A percentile compares a stretch with the other conserved stretches of the same genome.
These are phyloP conservation scores for Glebionis coronaria DNA, from an alignment of 129 eudicot genomes.

Conservation along the genomic window DNA sequence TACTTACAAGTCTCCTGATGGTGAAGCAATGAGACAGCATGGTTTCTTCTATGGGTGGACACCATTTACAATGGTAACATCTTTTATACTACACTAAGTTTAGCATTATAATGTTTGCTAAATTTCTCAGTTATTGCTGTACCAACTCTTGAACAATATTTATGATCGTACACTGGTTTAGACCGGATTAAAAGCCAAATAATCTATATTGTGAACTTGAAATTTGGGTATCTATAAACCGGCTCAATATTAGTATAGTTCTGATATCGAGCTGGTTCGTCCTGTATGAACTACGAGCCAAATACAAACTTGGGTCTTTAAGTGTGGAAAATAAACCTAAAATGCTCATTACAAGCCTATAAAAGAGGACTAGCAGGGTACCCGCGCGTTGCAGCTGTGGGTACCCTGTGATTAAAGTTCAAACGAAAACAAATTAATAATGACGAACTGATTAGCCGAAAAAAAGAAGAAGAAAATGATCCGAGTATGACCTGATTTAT, in stretches of 20 bases:
- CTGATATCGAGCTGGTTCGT: neutral
- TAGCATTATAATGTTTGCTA: neutral
- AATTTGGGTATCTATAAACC: neutral
- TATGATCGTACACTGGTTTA: neutral
- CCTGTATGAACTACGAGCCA: neutral
- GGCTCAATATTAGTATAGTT: no score
- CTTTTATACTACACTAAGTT: slow-evolving; percentile 13
- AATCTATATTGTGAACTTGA: neutral
- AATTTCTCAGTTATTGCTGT: neutral
- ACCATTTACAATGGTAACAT: slow-evolving; percentile 64
- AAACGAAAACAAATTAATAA: no score
- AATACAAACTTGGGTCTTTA: neutral
- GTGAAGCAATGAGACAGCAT: slow-evolving; percentile 71
- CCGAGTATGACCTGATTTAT: no score
- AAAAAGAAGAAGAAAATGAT: no score
- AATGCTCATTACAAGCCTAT: neutral
- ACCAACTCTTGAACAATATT: neutral
- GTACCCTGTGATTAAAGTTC: no score
- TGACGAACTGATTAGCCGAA: no score
- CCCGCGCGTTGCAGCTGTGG: no score
- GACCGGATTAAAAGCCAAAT: neutral
- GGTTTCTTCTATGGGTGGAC: slow-evolving; percentile 96
- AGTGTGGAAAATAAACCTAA: neutral
- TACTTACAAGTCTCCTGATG: slow-evolving; percentile 88
- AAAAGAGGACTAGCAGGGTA: no score